Percentiles rank a stretch among this genome's conserved stretches.
Evolutionary conservation across 768 basidiomycete genomes (phyloP).

Genomic region (Crepidotus variabilis): DNA sequence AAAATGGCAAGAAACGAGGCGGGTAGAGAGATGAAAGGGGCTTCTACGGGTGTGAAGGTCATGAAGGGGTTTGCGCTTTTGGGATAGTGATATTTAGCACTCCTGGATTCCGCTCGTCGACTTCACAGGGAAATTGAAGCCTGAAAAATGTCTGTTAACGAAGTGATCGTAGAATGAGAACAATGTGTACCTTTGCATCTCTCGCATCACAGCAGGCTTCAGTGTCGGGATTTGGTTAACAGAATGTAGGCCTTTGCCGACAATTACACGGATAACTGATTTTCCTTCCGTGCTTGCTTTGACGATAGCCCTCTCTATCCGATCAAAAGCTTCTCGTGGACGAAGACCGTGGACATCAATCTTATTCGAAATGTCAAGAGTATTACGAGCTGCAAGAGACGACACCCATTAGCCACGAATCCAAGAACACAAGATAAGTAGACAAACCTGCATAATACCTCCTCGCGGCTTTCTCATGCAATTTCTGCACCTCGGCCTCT

Average conservation of each 20-base stretch:
- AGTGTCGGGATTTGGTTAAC: conserved; percentile 66
- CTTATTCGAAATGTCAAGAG: conserved; percentile 24
- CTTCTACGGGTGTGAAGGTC: too few species aligned
- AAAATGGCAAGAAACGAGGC: too few species aligned
- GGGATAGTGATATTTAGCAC: conserved; percentile 54
- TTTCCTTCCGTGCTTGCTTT: conserved; percentile 31
- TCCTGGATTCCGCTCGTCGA: conserved; percentile 76
- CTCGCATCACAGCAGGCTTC: conserved; percentile 73
- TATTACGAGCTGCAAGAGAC: conserved; percentile 33
- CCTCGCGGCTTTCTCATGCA: conserved; percentile 44
- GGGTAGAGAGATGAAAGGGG: too few species aligned
- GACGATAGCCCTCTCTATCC: conserved; percentile 39
- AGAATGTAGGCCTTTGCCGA: conserved; percentile 85
- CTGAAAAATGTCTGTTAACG: conserved; percentile 30
- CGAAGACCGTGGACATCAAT: conserved; percentile 51
- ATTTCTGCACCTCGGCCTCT: conserved; percentile 28
- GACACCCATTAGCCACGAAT: conserved; percentile 5
- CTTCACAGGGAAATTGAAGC: conserved; percentile 57
- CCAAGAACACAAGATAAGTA: conserved; percentile 2
- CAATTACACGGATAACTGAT: conserved; percentile 38
- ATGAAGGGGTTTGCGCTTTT: neutral
- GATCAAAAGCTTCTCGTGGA: conserved; percentile 40
- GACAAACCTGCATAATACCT: conserved; percentile 41
- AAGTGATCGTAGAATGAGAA: neutral
- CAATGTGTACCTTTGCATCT: conserved; percentile 63